Evolutionary conservation across 2,329 filamentous ascomycete species (phyloP).

Genomic region (Zasmidium cellare): DNA sequence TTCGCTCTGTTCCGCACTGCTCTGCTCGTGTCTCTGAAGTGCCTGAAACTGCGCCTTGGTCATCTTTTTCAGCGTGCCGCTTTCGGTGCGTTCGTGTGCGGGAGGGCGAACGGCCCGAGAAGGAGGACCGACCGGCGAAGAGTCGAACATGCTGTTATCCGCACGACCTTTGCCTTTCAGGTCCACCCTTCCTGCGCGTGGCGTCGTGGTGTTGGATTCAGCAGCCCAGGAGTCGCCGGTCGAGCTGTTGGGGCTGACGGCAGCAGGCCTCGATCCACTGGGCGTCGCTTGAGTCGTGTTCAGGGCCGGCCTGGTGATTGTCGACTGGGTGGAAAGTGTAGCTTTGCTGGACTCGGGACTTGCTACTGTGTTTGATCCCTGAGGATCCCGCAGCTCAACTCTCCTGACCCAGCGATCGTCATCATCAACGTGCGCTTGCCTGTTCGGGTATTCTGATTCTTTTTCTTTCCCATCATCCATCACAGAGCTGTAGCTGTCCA

Average conservation of each 20-base stretch:
- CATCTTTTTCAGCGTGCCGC: constrained; percentile 67
- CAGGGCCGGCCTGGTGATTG: not conserved
- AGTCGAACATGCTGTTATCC: constrained; percentile 31
- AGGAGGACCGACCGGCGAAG: constrained; percentile 34
- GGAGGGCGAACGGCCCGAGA: constrained; percentile 32
- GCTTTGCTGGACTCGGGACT: constrained; percentile 9
- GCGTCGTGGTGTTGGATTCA: constrained; percentile 29
- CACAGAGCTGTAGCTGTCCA: constrained; percentile 21
- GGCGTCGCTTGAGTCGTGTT: constrained; percentile 11
- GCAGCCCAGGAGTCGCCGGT: constrained; percentile 18
- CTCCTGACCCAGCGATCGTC: constrained; percentile 28
- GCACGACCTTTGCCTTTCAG: constrained; percentile 10
- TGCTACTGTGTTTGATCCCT: constrained; percentile 11
- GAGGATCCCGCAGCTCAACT: constrained; percentile 23
- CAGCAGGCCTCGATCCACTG: constrained; percentile 17
- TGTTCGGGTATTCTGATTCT: constrained; percentile 21
- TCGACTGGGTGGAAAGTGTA: not conserved
- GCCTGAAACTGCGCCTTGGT: constrained; percentile 82
- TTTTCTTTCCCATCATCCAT: constrained; percentile 19
- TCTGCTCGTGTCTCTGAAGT: constrained; percentile 67
- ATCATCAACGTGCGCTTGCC: constrained; percentile 30
- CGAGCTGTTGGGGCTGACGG: constrained; percentile 27
- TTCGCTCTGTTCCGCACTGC: constrained; percentile 36
- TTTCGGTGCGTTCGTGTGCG: constrained; percentile 23
- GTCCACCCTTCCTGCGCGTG: constrained; percentile 19